Evolutionary conservation across 2,329 filamentous ascomycete species (phyloP), one percentile per base, ranked within the genome.

Genomic region (Colletotrichum chlorophyti): DNA sequence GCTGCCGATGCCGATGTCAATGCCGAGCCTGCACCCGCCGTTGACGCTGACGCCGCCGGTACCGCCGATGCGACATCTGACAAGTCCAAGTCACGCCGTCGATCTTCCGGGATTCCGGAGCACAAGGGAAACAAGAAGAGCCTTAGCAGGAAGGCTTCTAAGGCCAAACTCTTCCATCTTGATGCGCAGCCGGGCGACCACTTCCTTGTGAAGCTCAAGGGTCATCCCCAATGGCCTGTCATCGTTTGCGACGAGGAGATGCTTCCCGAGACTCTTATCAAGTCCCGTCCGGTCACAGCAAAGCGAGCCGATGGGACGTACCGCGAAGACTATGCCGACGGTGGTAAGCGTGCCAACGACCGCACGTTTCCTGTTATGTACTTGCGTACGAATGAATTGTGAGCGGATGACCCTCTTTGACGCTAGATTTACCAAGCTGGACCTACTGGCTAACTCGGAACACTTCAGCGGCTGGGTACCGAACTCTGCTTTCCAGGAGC

Each of bases 321-420:
- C 73, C 88, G 91, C 51, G 91, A 93, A 59, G 91, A 94, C 64
- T 97, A 91, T 70, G 86, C 88, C 35, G 93, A 97, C 67, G 93
- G 90, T 60, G 94, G 91, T 67, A 95, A 95, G 79, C 90, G 93
- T 65, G 87, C 85, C 37, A 85, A 88, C 61, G 93, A 97, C 74
- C 86, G 94, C 63, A 93, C 90, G 26, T 98, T 93, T 72, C 91
- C 94, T 5, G 88, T 98, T 69, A 97, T 98, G 94, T 98, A 97
- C 72, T 79, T 98, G 47, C 82, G 86, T 63, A 97, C 93, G 32
- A 97, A 98, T 69, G 94, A 98, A 82, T 98, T 99, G 95, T 99
- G 79, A 86, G 94, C 86, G 12, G 10, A 37, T 24, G 23, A 24
- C 32, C 23, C 19, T 48, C n/a, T 24, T 29, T 21, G 27, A 26